phyloP scores from a whole-genome alignment of 345 rosid species.

The Hypericum androsaemum region DNA sequence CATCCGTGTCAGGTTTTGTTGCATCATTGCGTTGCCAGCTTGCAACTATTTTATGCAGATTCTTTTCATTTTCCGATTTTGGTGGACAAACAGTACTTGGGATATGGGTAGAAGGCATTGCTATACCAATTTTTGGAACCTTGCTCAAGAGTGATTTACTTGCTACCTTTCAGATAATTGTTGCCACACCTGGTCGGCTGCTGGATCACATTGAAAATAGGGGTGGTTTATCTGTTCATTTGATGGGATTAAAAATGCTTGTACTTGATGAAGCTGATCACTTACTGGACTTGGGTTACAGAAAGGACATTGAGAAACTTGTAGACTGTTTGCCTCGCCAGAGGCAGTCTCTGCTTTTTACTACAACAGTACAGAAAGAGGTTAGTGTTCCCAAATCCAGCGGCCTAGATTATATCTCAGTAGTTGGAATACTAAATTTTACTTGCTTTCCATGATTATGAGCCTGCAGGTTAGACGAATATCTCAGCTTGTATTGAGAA shows the following conservation, averaged over 20 bases:
- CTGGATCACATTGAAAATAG: conserved; percentile 89
- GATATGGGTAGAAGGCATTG: conserved; percentile 1
- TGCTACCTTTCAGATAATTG: conserved; percentile 44
- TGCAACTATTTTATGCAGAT: conserved; percentile 1
- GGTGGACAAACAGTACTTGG: too few species aligned
- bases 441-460: background rate
- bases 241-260: conserved; percentile 89
- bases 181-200: conserved; percentile 95
- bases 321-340: conserved; percentile 77
- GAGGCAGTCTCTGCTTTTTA: conserved; percentile 79
- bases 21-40: conserved; percentile 6
- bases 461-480: conserved; percentile 67
- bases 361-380: conserved; percentile 94
- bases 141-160: too few species aligned
- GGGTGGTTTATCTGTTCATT: conserved; percentile 60
- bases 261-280: conserved; percentile 95
- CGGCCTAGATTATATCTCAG: conserved; percentile 4
- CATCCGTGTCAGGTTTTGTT: conserved; percentile 82
- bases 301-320: conserved; percentile 86
- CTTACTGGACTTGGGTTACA: conserved; percentile 84
- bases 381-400: conserved; percentile 24
- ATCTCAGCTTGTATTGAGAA: conserved; percentile 82
- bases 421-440: background rate
- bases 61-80: too few species aligned
- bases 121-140: conserved; percentile 4